Base-by-base conservation (phyloP, 75 land plant genomes). In the Chamaecyparis obtusa region DNA sequence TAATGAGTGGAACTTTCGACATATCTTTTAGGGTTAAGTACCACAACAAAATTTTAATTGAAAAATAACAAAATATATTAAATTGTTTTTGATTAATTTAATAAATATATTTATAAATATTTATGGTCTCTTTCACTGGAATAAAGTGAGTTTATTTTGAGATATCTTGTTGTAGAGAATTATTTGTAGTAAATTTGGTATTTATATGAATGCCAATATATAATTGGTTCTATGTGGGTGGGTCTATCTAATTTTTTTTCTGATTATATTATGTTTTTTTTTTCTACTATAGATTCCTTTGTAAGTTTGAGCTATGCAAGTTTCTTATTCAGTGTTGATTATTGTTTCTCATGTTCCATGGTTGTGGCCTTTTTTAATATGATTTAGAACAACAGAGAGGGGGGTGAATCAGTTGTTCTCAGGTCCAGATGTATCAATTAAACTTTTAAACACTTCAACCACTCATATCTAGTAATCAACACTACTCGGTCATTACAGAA, bases 1-100 rank as follows among this genome's bases (percentile, higher is more conserved):
- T 83, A 86, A 90, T 79, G 95, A 94, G 48, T 94, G 95, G 95
- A 94, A 92, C 83, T 95, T 95, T 81, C 92, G 95, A 15, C 97
- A 95, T 91, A 95, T 95, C 54, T 95, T 91, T 87, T 92, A 95
- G 24, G 97, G 97, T 95, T 9, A 85, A 88, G 69, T 36, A 46
- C 49, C n/a, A 43, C 14, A 44, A 32, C 83, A 39, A 0, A 27
- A 27, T 41, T 80, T 80, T 21, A 10, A 80, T 30, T 71, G 35
- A n/a, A 71, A 71, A 71, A 64, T 5, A 17, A 5, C 21, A 64
- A 30, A 71, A 11, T 14, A 71, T 71, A n/a, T 7, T 71, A 80
- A 21, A 44, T 80, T 41, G n/a, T 80, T 44, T 43, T 43, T 24
- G n/a, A 43, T 24, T 24, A 10, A 27, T 24, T 80, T 71, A 11